Evolutionary conservation across 179 eudicot genomes (phyloP), one percentile per base, ranked within the genome.

Genomic region (Pouteria campechiana): DNA sequence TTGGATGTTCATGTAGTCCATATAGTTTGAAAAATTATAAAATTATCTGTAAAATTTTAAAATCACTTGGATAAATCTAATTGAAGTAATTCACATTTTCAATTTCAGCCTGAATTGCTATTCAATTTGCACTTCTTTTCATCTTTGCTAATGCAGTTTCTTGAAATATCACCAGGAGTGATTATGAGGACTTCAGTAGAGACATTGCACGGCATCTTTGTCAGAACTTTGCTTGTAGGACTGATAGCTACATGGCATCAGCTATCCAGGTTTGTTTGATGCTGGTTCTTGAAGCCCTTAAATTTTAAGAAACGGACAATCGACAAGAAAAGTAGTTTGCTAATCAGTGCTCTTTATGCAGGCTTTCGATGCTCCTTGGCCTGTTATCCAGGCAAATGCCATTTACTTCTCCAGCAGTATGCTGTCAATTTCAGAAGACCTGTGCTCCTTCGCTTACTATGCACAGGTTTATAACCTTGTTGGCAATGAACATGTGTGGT

Each of bases 301-400:
- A 32, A 11, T 35, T 4, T 25, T 17, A 47, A 14, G 21, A 14
- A 23, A 9, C 6, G 28, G 8, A 10, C 16, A 17, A 13, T 20
- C n/a, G 18, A 1, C 11, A 12, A 7, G 20, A 5, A 32, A 9
- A 12, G 3, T 2, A 19, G 6, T 21, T 52, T 34, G 40, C 25
- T 50, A 6, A 21, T 40, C 28, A 19, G 21, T 32, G 34, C 38
- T 62, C 28, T 37, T 37, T 10, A 35, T 63, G 63, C 78, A 90
- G 98, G 98, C 96, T 37, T 86, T 81, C 73, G 98, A 90, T 76
- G 90, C 94, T 65, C 98, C 98, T 53, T 90, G 98, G 98, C 94
- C 98, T 23, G 73, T 75, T 38, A 77, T 90, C 54, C 98, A 90
- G 53, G 98, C 98, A 32, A 90, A 90, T 54, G 90, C 94, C 8